A percentile compares a stretch with the other conserved stretches of the same genome.
Conservation (phyloP, 1,284 basidiomycete genomes). For the Ustilago xerochloae region DNA sequence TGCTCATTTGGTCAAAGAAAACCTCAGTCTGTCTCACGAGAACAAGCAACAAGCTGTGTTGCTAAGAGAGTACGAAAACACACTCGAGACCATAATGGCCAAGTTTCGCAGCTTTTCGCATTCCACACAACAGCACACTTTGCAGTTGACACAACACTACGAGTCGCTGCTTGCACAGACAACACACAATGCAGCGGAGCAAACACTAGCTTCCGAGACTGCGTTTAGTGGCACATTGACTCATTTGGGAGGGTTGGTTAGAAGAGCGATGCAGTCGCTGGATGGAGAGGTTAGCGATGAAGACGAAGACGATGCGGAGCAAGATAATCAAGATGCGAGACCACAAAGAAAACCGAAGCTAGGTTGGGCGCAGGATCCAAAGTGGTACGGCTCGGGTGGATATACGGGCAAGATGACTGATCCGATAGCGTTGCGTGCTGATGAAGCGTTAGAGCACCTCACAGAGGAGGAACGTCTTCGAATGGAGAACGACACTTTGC, state of each 20-base stretch:
- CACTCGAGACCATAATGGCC: constrained; percentile 93
- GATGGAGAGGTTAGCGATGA: constrained; percentile 54
- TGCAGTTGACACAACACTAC: constrained; percentile 89
- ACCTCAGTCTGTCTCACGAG: constrained; percentile 88
- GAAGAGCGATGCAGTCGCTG: constrained; percentile 51
- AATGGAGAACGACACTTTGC: constrained; percentile 62
- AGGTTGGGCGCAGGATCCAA: constrained; percentile 49
- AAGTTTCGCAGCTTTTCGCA: constrained; percentile 93
- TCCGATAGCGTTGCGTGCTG: constrained; percentile 44
- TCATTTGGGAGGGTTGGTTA: constrained; percentile 55
- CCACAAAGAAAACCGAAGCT: constrained; percentile 19
- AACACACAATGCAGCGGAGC: constrained; percentile 50
- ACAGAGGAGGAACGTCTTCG: constrained; percentile 63
- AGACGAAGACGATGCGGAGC: constrained; percentile 8
- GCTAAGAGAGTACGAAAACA: constrained; percentile 92
- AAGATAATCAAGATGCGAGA: constrained; percentile 9
- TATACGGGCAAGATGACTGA: constrained; percentile 58
- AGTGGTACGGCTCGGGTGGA: constrained; percentile 62
- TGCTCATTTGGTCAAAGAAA: constrained; percentile 90
- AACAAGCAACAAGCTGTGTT: constrained; percentile 90
- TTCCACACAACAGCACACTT: constrained; percentile 90
- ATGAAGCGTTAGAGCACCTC: constrained; percentile 52
- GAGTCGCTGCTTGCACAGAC: constrained; percentile 77
- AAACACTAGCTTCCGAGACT: constrained; percentile 49
- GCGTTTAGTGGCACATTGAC: constrained; percentile 50